These are phyloP conservation scores for Nematodospora valgi DNA, from an alignment of 805 yeast species.

Conservation along the genomic window DNA sequence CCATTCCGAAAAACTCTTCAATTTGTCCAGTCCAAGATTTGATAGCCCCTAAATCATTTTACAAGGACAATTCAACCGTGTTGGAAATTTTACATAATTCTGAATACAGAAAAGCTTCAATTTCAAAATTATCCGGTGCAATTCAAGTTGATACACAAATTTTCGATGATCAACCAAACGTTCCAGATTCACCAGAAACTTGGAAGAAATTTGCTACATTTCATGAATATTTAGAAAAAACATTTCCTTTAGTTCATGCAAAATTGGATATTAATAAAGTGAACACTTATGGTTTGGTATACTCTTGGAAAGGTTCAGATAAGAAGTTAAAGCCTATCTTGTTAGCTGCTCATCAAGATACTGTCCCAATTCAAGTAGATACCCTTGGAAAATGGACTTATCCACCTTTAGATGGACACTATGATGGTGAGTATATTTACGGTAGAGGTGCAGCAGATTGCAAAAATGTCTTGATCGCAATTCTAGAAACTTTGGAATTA, in stretches of 20 bases:
- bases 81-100: constrained; percentile 23
- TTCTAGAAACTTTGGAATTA: constrained; percentile 64
- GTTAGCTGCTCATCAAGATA: constrained; percentile 75
- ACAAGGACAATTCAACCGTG: constrained; percentile 29
- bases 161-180: constrained; percentile 49
- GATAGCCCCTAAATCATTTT: constrained; percentile 24
- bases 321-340: constrained; percentile 60
- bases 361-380: constrained; percentile 67
- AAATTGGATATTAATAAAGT: constrained; percentile 51
- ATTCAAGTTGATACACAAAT: constrained; percentile 64
- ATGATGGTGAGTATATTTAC: constrained; percentile 63
- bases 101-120: constrained; percentile 30
- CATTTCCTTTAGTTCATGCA: constrained; percentile 53
- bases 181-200: constrained; percentile 48
- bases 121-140: constrained; percentile 51
- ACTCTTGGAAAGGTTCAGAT: constrained; percentile 55
- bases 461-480: constrained; percentile 64
- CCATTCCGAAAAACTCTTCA: constrained; percentile 9
- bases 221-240: constrained; percentile 48
- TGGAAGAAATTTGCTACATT: constrained; percentile 44
- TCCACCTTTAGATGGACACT: constrained; percentile 59
- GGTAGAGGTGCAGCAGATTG: constrained; percentile 82
- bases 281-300: constrained; percentile 61
- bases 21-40: constrained; percentile 24
- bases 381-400: constrained; percentile 59